Evolutionary conservation across 192 early-diverging fungal genomes (phyloP).

Genomic region (Entophlyctis luteolus): DNA sequence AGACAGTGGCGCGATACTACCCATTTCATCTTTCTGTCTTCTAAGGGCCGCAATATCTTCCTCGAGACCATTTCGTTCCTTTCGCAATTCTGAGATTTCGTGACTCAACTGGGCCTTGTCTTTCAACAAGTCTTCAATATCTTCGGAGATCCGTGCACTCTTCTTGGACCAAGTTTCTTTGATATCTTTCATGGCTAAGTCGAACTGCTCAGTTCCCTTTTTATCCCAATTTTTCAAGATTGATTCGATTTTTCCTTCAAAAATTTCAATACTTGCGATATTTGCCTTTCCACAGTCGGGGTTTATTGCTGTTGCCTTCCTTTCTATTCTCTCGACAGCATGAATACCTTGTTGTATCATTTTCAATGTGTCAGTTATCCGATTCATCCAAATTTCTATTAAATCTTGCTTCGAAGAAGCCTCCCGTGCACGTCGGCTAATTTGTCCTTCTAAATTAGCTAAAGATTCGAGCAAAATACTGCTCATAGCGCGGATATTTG

Average conservation of each 20-base stretch:
- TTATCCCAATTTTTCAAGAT: background rate
- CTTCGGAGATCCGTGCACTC: background rate
- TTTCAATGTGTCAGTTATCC: constrained; percentile 22
- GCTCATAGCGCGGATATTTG: background rate
- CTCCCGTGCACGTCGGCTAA: background rate
- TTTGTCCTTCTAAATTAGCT: background rate
- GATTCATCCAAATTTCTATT: constrained; percentile 24
- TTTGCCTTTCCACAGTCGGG: too few species aligned
- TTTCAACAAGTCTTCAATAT: background rate
- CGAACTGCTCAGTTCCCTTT: background rate
- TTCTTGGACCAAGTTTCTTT: background rate
- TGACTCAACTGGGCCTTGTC: constrained; percentile 3
- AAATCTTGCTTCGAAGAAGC: constrained; percentile 15
- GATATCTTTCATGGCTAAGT: constrained; percentile 10
- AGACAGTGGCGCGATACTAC: background rate
- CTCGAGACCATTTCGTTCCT: background rate
- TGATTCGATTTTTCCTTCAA: background rate
- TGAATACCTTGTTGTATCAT: constrained; percentile 14
- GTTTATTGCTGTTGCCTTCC: background rate
- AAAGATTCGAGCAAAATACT: constrained; percentile 18
- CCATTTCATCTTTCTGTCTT: background rate
- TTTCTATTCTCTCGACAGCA: constrained; percentile 20
- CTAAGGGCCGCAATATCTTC: background rate
- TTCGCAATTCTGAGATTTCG: background rate
- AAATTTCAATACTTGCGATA: background rate